phyloP scores from a whole-genome alignment of 495 filamentous ascomycete genomes.

The Penicillium malachiteum region DNA sequence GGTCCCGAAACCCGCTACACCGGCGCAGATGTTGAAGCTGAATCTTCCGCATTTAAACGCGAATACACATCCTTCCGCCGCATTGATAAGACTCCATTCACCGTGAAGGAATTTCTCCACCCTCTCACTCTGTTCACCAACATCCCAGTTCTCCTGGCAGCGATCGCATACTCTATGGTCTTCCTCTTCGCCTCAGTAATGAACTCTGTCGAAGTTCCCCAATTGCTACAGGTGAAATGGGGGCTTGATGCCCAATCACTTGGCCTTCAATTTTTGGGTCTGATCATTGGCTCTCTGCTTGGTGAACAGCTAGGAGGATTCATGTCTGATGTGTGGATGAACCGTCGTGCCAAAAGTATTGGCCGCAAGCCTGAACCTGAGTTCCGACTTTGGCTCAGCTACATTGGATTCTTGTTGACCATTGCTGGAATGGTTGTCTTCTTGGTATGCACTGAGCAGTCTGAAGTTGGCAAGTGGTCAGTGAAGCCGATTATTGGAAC shows the following conservation, averaged over 20 bases:
- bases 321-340: constrained; percentile 55
- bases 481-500: constrained; percentile 51
- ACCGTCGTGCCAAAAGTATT: constrained; percentile 29
- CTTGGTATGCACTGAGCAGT: constrained; percentile 45
- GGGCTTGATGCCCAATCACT: constrained; percentile 52
- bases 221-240: constrained; percentile 51
- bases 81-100: constrained; percentile 50
- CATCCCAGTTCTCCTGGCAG: constrained; percentile 46
- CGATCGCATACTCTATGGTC: constrained; percentile 51
- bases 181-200: constrained; percentile 51
- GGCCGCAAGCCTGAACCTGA: constrained; percentile 38
- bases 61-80: constrained; percentile 46
- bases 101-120: constrained; percentile 43
- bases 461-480: constrained; percentile 39
- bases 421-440: constrained; percentile 54
- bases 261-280: constrained; percentile 52
- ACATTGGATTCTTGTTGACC: constrained; percentile 45
- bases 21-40: constrained; percentile 21
- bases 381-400: constrained; percentile 53
- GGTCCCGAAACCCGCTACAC: constrained; percentile 59
- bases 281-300: constrained; percentile 55
- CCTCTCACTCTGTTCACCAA: constrained; percentile 44
- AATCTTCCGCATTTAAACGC: constrained; percentile 35
- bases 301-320: constrained; percentile 56
- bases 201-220: constrained; percentile 53